Conservation (phyloP, 2,329 filamentous ascomycete species). For the Ophiobolus disseminans region DNA sequence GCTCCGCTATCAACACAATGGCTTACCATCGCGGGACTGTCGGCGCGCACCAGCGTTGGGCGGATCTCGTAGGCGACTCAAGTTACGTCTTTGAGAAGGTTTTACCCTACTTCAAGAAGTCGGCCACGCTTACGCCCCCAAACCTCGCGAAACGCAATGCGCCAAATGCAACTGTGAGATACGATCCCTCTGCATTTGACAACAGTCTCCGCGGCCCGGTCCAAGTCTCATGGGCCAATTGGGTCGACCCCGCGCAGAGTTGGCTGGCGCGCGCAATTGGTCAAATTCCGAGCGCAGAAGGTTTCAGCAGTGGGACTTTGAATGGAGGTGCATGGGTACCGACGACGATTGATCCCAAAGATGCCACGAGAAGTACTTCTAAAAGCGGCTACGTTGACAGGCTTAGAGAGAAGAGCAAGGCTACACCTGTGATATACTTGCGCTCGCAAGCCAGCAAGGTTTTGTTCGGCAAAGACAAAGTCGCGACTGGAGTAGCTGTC, state of each 20-base stretch:
- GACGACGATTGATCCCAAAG: conserved; percentile 39
- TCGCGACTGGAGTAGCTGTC: conserved; percentile 42
- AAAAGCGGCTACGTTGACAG: conserved; percentile 25
- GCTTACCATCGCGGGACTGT: conserved; percentile 32
- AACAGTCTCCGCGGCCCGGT: conserved; percentile 24
- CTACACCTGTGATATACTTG: conserved; percentile 19
- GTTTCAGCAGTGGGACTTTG: conserved; percentile 32
- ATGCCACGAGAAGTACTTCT: conserved; percentile 30
- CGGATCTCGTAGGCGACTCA: conserved; percentile 38
- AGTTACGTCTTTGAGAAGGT: conserved; percentile 37
- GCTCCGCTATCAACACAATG: conserved; percentile 35
- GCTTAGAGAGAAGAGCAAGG: conserved; percentile 9
- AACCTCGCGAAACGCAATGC: conserved; percentile 25
- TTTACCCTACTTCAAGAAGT: conserved; percentile 38
- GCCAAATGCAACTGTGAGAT: conserved; percentile 26
- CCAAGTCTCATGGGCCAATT: conserved; percentile 36
- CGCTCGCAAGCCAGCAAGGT: conserved; percentile 22
- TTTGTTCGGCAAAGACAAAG: conserved; percentile 21
- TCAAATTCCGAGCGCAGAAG: conserved; percentile 2
- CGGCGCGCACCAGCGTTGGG: conserved; percentile 39
- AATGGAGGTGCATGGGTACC: conserved; percentile 29
- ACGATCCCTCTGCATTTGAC: conserved; percentile 23
- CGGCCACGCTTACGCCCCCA: conserved; percentile 38
- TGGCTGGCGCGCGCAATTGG: conserved; percentile 29
- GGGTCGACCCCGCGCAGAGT: conserved; percentile 31